Evolutionary conservation across 176 grass and related monocot species (phyloP).

Genomic region (Elymus sibiricus): DNA sequence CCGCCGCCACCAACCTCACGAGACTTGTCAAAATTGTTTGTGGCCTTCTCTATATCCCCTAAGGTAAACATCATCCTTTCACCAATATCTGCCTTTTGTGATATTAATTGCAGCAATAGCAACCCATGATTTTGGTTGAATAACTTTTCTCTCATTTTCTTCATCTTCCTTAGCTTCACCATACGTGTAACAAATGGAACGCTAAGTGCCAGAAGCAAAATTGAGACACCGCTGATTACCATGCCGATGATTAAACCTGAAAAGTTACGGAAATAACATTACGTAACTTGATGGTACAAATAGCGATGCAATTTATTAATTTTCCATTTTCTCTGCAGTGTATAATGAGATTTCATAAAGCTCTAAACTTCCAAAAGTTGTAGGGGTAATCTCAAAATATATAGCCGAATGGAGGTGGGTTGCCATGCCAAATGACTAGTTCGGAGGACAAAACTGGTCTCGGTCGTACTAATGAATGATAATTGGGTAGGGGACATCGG

Average conservation of each 20-base stretch:
- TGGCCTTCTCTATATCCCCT: conserved; percentile 47
- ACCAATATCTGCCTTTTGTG: conserved; percentile 32
- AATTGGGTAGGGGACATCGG: no score
- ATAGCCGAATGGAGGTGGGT: neutral
- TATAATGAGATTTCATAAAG: neutral
- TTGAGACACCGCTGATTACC: conserved; percentile 12
- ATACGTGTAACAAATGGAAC: conserved; percentile 24
- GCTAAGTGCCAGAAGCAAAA: conserved; percentile 24
- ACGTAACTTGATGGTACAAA: neutral
- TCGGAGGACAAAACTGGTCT: no score
- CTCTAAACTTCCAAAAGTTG: neutral
- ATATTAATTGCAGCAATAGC: conserved; percentile 43
- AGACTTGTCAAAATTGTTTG: conserved; percentile 40
- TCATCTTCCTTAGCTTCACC: conserved; percentile 26
- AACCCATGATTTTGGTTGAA: conserved; percentile 54
- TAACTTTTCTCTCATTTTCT: conserved; percentile 30
- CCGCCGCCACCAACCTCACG: conserved; percentile 37
- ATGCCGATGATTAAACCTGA: conserved; percentile 42
- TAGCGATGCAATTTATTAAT: neutral
- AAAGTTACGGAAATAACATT: neutral
- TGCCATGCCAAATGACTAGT: neutral
- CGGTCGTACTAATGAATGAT: no score
- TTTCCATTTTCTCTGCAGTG: neutral
- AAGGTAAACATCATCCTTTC: conserved; percentile 50
- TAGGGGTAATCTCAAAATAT: neutral